Percentiles rank a stretch among this genome's conserved stretches.
These are phyloP conservation scores for Phytophthora sojae DNA, from an alignment of 352 stramenopile genomes.

Conservation along the genomic window DNA sequence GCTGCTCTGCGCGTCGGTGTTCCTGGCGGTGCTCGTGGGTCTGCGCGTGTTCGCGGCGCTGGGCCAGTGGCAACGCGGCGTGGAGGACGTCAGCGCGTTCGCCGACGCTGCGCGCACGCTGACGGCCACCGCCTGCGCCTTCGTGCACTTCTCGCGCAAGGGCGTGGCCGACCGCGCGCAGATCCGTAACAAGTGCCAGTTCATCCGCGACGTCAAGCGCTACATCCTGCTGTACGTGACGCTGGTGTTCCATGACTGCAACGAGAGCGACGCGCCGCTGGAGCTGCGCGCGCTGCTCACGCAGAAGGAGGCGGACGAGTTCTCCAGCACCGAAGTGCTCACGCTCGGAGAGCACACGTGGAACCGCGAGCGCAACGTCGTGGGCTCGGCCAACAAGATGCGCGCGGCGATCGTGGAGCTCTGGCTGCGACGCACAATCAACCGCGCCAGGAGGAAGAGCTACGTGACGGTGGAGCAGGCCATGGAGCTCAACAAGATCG, in stretches of 20 bases:
- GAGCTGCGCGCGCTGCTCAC: slow-evolving; percentile 56
- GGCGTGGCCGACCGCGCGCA: slow-evolving; percentile 37
- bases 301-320: slow-evolving; percentile 49
- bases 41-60: slow-evolving; percentile 51
- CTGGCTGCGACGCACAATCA: slow-evolving; percentile 59
- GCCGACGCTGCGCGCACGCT: slow-evolving; percentile 49
- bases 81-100: slow-evolving; percentile 50
- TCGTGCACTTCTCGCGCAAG: slow-evolving; percentile 57
- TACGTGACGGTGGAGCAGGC: slow-evolving; percentile 55
- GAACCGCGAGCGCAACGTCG: slow-evolving; percentile 52
- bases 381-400: slow-evolving; percentile 60
- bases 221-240: slow-evolving; percentile 63
- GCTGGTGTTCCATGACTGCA: slow-evolving; percentile 69
- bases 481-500: slow-evolving; percentile 56
- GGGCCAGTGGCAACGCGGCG: slow-evolving; percentile 56
- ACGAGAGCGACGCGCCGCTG: slow-evolving; percentile 43
- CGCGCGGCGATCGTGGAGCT: slow-evolving; percentile 64
- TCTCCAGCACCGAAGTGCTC: slow-evolving; percentile 48
- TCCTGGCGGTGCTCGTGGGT: slow-evolving; percentile 53
- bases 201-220: slow-evolving; percentile 68
- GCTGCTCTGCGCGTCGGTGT: slow-evolving; percentile 43
- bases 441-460: slow-evolving; percentile 44
- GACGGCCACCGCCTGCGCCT: slow-evolving; percentile 48
- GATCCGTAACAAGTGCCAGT: slow-evolving; percentile 56
- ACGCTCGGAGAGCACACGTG: slow-evolving; percentile 53